Base-by-base conservation (phyloP, 345 rosid species). In the Eucalyptus pumila region DNA sequence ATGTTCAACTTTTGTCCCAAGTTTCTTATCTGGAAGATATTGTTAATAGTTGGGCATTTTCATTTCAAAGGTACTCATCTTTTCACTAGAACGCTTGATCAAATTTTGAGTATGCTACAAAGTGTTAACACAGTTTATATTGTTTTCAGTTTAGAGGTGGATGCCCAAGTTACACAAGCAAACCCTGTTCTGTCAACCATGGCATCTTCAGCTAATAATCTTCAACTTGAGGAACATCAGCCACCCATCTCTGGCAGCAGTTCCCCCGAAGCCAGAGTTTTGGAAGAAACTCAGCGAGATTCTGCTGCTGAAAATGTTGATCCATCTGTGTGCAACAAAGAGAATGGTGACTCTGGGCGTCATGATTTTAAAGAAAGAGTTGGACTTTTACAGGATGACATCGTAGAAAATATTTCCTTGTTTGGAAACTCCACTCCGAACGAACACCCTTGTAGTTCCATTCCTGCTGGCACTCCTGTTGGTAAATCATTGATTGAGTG, bases 11-110 rank as follows among this genome's bases (percentile, higher is more conserved):
- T 87, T 91, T 98, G 76, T 98, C 99, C 34, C 98, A 97, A 94
- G 98, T 97, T 90, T 99, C 99, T 54, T 96, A 94, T 92, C 90
- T 98, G 89, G 99, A 97, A 88, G 99, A 98, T 93, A 89, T 97
- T 93, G 98, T 98, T 72, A 96, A 94, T 89, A 93, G 94, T 93
- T 98, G 99, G 99, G 98, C 92, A 30, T 94, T 94, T 94, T 91
- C 96, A 45, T 92, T 98, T 92, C 96, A 94, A 89, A 95, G 99
- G 99, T 98, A 95, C 69, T 86, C 30, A 80, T 50, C 58, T 65
- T 19, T 91, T 83, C 37, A 76, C 45, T 24, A 88, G 81, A 87
- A 86, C 69, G 49, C 42, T 88, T 34, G 87, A 86, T 86, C 86
- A 87, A 87, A 85, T 89, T 89, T 76, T 58, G 52, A 34, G 30